Base-by-base conservation (phyloP, 768 basidiomycete species). In the Termitomyces sp. region DNA sequence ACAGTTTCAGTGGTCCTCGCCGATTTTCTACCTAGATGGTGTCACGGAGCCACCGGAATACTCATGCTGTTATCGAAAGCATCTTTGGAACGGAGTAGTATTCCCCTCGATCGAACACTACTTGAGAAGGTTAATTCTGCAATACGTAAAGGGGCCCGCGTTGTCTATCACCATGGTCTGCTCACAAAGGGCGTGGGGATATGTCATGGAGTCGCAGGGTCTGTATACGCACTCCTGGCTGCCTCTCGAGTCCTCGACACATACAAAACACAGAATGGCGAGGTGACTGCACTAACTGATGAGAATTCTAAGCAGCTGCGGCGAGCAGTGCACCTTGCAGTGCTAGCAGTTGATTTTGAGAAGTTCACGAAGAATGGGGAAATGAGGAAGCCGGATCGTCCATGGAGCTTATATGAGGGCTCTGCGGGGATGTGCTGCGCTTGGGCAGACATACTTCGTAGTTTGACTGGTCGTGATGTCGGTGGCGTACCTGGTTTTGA, bases 331-430 rank as follows among this genome's bases (percentile, higher is more conserved):
- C 79, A 83, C 58, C 70, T 84, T 4, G 80, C 82, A 9, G 71
- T 75, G 53, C 64, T 81, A 10, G 80, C 78, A 4, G 72, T 72
- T 1, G 60, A 58, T 6, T 73, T 74, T 52, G 62, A 69, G 50
- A 58, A 67, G 51, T 57, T 77, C 47, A 76, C 68, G 28, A 59
- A 63, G 58, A 60, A 68, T 3, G 75, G 75, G 14, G 70, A 77
- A 58, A 81, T 84, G 80, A 56, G 53, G 9, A 65, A 64, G 1
- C 81, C 83, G 1, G 83, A 86, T 61, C 69, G 73, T 53, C 81
- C 80, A 10, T 80, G 75, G 73, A 84, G 82, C 63, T 66, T 85
- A 57, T 85, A 81, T 58, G 82, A 82, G 59, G 83, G 83, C n/a
- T 57, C 75, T 53, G 80, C 80, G 18, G 84, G 84, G 26, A 79